Evolutionary conservation across 345 rosid species (phyloP).

Genomic region (Erucastrum elatum): DNA sequence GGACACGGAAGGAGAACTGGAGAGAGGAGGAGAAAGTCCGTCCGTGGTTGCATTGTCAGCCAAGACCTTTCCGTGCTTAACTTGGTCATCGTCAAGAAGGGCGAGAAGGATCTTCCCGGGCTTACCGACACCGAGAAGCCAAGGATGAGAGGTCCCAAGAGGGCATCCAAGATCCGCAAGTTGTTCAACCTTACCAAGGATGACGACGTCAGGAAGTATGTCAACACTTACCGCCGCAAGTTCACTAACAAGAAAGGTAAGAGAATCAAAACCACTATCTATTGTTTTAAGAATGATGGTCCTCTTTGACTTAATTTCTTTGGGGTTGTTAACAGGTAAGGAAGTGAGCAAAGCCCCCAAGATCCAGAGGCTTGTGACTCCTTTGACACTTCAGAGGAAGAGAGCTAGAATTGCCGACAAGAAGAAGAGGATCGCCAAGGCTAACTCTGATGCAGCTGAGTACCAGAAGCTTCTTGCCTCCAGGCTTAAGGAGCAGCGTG

Average conservation of each 20-base stretch:
- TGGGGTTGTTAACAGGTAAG: constrained; percentile 50
- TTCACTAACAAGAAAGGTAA: constrained; percentile 73
- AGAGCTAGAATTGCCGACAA: constrained; percentile 71
- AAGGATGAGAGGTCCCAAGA: constrained; percentile 94
- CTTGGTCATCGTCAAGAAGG: constrained; percentile 89
- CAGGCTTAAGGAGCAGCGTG: constrained; percentile 84
- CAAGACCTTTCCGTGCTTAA: constrained; percentile 83
- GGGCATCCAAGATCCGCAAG: constrained; percentile 87
- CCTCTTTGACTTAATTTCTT: background rate
- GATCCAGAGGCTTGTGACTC: constrained; percentile 88
- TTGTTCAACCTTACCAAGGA: constrained; percentile 83
- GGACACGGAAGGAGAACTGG: constrained; percentile 80
- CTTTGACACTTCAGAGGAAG: constrained; percentile 87
- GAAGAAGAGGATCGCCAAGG: constrained; percentile 84
- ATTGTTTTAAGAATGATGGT: too few relatives aligned
- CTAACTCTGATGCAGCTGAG: constrained; percentile 86
- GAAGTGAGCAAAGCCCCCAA: constrained; percentile 84
- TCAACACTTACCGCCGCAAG: constrained; percentile 79
- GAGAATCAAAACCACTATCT: background rate
- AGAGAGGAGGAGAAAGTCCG: constrained; percentile 85
- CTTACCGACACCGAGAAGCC: constrained; percentile 89
- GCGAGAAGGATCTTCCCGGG: constrained; percentile 82
- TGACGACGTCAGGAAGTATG: constrained; percentile 89
- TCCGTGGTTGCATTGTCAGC: constrained; percentile 89
- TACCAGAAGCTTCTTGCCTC: constrained; percentile 87